Evolutionary conservation across 176 grass and related monocot species (phyloP), one percentile per base, ranked within the genome.

Genomic region (Tillandsia leiboldiana): DNA sequence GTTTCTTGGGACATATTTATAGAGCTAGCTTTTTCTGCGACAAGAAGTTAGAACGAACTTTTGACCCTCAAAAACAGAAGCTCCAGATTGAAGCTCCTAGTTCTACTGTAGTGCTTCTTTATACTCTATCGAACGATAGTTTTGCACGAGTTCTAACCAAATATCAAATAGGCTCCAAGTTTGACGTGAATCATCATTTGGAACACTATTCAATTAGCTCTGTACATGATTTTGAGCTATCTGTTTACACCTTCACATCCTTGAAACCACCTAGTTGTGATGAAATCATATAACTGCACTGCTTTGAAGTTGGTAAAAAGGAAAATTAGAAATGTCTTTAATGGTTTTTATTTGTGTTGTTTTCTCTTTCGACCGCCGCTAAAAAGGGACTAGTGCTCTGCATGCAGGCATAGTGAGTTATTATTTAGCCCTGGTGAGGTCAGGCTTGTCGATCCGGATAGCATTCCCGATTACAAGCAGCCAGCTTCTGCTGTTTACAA

Each of bases 401-500:
- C 70, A 54, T 92, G 73, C 72, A 97, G 93, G 88, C 93, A 97
- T 69, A 90, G 62, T 17, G 85, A 77, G 72, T 62, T 97, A 51
- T 85, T 83, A 51, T 97, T 97, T 77, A 68, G 83, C 64, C 89
- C 89, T 0, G 93, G 93, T 72, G 93, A 97, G 71, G 86, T 92
- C 29, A 63, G 89, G 24, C 26, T 53, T 17, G 84, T 97, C 61
- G 93, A 97, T 82, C 89, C 93, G 0, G 51, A 71, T 14, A 92
- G 86, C 75, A 92, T 97, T 91, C 93, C 89, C 27, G 93, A 92
- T 13, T 97, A 97, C 53, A 90, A 97, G 71, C 86, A 87, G 81
- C 93, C 93, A 68, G 77, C 86, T 49, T 92, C 93, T 63, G 53
- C 83, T 67, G 71, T 97, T 66, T 92, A 84, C 63, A 97, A 90